A percentile compares a stretch with the other conserved stretches of the same genome.
These are phyloP conservation scores for Lactarius indigo DNA, from an alignment of 768 basidiomycete species.

Conservation along the genomic window DNA sequence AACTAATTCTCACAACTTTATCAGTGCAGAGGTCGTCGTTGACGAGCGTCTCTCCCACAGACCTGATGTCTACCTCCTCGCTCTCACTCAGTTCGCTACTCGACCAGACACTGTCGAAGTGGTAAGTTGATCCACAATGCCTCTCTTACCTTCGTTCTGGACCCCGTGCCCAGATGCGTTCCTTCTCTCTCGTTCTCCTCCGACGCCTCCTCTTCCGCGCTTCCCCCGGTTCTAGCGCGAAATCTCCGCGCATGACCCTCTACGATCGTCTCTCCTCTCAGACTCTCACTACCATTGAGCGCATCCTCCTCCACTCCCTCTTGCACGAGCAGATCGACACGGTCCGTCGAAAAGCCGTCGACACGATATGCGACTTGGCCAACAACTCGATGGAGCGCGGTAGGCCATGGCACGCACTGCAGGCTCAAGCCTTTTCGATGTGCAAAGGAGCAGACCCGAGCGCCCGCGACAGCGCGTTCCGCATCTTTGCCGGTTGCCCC, in stretches of 20 bases:
- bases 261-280: slow-evolving; percentile 74
- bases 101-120: slow-evolving; percentile 69
- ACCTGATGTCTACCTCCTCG: slow-evolving; percentile 76
- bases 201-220: slow-evolving; percentile 74
- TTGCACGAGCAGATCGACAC: slow-evolving; percentile 52
- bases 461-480: slow-evolving; percentile 47
- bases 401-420: slow-evolving; percentile 78
- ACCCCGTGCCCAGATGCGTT: slow-evolving; percentile 59
- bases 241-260: slow-evolving; percentile 49
- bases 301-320: slow-evolving; percentile 67
- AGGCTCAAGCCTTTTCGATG: slow-evolving; percentile 69
- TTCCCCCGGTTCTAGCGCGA: slow-evolving; percentile 36
- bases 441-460: slow-evolving; percentile 36
- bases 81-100: slow-evolving; percentile 74
- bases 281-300: slow-evolving; percentile 64
- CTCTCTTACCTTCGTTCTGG: neutral
- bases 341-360: slow-evolving; percentile 70
- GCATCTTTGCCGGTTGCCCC: slow-evolving; percentile 69
- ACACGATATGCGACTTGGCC: slow-evolving; percentile 73
- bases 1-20: slow-evolving; percentile 5
- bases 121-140: slow-evolving; percentile 42
- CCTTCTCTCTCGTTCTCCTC: slow-evolving; percentile 77
- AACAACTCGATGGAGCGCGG: slow-evolving; percentile 72
- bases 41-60: slow-evolving; percentile 75
- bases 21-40: slow-evolving; percentile 74